Evolutionary conservation across 495 filamentous ascomycete genomes (phyloP).

Genomic region (Talaromyces stipitatus): DNA sequence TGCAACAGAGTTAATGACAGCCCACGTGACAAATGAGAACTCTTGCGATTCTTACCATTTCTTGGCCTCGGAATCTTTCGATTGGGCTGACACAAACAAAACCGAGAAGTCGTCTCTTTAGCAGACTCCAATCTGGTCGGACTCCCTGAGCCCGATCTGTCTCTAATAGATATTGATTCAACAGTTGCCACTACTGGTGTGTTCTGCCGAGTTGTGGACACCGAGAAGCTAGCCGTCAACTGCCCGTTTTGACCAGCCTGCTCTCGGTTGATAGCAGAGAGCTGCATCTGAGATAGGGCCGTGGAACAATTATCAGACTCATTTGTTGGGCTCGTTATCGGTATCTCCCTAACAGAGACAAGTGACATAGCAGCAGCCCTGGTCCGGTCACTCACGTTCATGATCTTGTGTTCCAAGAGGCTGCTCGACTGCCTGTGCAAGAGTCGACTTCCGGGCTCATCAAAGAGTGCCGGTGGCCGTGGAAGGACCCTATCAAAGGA

Average conservation of each 20-base stretch:
- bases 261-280: slow-evolving; percentile 21
- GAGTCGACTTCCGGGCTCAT: slow-evolving; percentile 30
- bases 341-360: not conserved
- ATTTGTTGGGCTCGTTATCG: not conserved
- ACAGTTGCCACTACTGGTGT: not conserved
- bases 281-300: slow-evolving; percentile 23
- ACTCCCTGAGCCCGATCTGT: slow-evolving; percentile 27
- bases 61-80: slow-evolving; percentile 90
- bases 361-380: not conserved
- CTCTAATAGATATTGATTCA: slow-evolving; percentile 1
- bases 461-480: slow-evolving; percentile 36
- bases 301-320: slow-evolving; percentile 17
- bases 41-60: slow-evolving; percentile 66
- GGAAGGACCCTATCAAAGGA: slow-evolving; percentile 52
- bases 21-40: not conserved
- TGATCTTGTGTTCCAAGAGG: slow-evolving; percentile 44
- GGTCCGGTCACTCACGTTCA: slow-evolving; percentile 40
- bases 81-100: slow-evolving; percentile 90
- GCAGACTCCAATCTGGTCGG: slow-evolving; percentile 21
- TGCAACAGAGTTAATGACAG: slow-evolving; percentile 29
- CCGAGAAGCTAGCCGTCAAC: not conserved
- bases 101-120: slow-evolving; percentile 39
- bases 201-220: not conserved
- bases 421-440: slow-evolving; percentile 29
- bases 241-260: slow-evolving; percentile 11